These are phyloP conservation scores for Vitis rupestris DNA, from an alignment of 164 flowering plant genomes.

Conservation along the genomic window DNA sequence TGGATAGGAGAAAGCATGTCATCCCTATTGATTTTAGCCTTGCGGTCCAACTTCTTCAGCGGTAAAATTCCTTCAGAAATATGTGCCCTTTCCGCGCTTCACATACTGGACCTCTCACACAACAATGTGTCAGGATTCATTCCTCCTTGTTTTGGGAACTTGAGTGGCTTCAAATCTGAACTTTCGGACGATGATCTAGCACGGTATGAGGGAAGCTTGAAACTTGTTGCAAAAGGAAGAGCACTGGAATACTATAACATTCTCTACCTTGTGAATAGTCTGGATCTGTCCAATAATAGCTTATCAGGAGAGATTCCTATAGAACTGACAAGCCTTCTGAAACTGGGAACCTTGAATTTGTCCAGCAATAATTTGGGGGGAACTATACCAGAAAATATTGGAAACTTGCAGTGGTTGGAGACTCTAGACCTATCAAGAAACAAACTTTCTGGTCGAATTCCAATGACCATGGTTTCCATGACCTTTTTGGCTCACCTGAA, in stretches of 20 bases:
- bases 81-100: slow-evolving; percentile 12
- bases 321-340: slow-evolving; percentile 11
- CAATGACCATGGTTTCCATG: slow-evolving; percentile 18
- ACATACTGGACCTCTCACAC: neutral
- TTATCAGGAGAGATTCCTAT: slow-evolving; percentile 30
- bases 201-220: slow-evolving; percentile 2
- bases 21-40: slow-evolving; percentile 1
- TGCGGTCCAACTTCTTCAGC: slow-evolving; percentile 5
- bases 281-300: slow-evolving; percentile 37
- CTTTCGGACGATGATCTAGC: too few relatives aligned
- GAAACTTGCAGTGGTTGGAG: slow-evolving; percentile 8
- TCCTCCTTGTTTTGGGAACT: too few relatives aligned
- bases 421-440: slow-evolving; percentile 33
- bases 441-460: slow-evolving; percentile 25
- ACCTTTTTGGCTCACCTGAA: slow-evolving; percentile 22
- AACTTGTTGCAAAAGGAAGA: slow-evolving; percentile 9
- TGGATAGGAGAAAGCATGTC: neutral
- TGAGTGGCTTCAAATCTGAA: neutral
- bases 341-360: slow-evolving; percentile 25
- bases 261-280: slow-evolving; percentile 12
- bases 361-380: slow-evolving; percentile 32
- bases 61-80: slow-evolving; percentile 10
- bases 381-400: slow-evolving; percentile 12
- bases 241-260: neutral
- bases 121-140: too few relatives aligned